Evolutionary conservation across 2,329 filamentous ascomycete genomes (phyloP).

Genomic region (Sordariomycetes sp.): DNA sequence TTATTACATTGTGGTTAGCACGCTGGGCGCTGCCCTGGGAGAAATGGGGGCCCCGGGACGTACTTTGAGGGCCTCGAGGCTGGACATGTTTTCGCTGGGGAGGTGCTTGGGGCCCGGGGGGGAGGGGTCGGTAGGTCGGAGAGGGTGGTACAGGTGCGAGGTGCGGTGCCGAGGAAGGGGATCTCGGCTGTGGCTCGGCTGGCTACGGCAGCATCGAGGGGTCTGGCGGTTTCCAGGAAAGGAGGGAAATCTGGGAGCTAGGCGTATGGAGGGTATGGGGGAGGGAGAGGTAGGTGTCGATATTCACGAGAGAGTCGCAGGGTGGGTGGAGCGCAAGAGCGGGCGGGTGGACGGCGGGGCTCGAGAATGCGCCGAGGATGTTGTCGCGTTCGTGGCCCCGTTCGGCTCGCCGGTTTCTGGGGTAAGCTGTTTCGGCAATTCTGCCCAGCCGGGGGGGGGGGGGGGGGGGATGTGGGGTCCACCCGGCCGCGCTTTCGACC

Average conservation of each 20-base stretch:
- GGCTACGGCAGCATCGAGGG: background rate
- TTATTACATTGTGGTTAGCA: background rate
- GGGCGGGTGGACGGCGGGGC: background rate
- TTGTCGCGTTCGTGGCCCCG: too few species aligned
- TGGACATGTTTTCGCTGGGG: conserved; percentile 7
- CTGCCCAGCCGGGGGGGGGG: too few species aligned
- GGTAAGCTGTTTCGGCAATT: too few species aligned
- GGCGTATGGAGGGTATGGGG: background rate
- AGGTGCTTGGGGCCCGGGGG: background rate
- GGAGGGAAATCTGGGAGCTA: background rate
- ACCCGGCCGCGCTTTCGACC: too few species aligned
- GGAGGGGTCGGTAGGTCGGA: background rate
- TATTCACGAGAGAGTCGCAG: background rate
- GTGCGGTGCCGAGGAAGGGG: background rate
- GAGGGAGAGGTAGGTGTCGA: background rate
- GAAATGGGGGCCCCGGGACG: background rate
- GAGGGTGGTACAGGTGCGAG: background rate
- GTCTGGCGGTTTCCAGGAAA: background rate
- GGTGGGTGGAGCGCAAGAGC: background rate
- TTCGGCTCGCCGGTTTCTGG: too few species aligned
- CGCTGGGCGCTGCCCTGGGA: background rate
- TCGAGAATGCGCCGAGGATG: background rate
- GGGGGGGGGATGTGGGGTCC: too few species aligned
- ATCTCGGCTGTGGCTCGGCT: background rate
- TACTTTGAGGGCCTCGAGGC: conserved; percentile 17